phyloP scores from a whole-genome alignment of 495 filamentous ascomycete species.

The Halenospora varia region DNA sequence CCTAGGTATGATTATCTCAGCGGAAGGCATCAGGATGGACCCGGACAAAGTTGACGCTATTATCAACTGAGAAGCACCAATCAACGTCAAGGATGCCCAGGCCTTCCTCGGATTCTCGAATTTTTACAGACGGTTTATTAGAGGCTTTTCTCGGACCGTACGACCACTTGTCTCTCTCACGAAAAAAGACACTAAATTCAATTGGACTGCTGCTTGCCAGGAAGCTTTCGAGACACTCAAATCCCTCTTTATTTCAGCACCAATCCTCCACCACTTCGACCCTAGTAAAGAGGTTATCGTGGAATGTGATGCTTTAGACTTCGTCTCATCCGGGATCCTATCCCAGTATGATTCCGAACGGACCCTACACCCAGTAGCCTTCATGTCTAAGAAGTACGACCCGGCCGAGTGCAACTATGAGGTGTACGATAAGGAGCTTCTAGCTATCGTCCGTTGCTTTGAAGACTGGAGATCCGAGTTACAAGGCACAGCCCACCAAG shows the following conservation, averaged over 20 bases:
- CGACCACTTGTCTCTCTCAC: background rate
- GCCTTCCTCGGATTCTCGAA: conserved; percentile 13
- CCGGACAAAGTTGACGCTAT: background rate
- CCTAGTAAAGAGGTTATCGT: background rate
- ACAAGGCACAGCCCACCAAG: background rate
- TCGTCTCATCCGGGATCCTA: background rate
- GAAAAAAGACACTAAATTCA: background rate
- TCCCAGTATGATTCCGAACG: too few relatives aligned
- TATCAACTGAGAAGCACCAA: background rate
- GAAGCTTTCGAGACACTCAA: background rate
- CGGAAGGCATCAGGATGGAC: background rate
- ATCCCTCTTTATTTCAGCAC: background rate
- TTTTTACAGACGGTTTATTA: conserved; percentile 18
- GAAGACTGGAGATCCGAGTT: background rate
- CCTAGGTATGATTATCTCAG: background rate
- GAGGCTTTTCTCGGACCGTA: conserved; percentile 2
- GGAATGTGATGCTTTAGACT: background rate
- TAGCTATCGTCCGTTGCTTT: background rate
- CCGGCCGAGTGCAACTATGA: background rate
- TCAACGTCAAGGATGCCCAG: conserved; percentile 12
- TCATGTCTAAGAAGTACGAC: background rate
- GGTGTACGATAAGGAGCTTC: background rate
- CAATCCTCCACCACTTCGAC: background rate
- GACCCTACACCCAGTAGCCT: background rate
- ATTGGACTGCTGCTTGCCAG: background rate